Conservation (phyloP, 2,329 filamentous ascomycete species). For the Dothistroma pini region DNA sequence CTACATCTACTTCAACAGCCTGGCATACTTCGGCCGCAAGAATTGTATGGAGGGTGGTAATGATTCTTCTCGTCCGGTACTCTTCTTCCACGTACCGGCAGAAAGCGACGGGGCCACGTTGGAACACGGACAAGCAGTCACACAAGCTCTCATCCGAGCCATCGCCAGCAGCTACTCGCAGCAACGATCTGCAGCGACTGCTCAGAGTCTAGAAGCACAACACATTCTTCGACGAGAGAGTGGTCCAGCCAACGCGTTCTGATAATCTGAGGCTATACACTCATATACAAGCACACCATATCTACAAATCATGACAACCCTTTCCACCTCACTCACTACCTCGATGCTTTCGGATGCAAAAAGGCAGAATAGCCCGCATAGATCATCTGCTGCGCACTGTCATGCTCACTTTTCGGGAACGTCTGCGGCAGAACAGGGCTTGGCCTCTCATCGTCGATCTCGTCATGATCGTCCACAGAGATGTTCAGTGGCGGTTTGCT, state of each 20-base stretch:
- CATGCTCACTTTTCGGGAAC: constrained; percentile 3
- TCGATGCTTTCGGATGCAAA: constrained; percentile 11
- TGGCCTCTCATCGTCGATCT: constrained; percentile 6
- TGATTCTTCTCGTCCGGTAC: constrained; percentile 31
- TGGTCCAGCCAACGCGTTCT: neutral
- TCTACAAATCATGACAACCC: neutral
- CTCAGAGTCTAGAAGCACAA: neutral
- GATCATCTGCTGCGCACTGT: constrained; percentile 17
- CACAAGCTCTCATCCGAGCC: constrained; percentile 32
- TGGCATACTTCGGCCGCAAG: constrained; percentile 35
- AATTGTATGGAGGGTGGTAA: constrained; percentile 23
- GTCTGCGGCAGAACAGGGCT: constrained; percentile 2
- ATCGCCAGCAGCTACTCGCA: constrained; percentile 33
- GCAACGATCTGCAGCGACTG: neutral
- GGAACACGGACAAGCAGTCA: constrained; percentile 31
- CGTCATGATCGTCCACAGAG: neutral
- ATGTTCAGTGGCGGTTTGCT: neutral
- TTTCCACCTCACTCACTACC: neutral
- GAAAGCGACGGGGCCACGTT: constrained; percentile 35
- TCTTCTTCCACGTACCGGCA: constrained; percentile 44
- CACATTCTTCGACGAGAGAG: neutral
- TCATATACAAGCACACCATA: neutral
- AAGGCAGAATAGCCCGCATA: constrained; percentile 16
- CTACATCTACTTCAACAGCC: constrained; percentile 42
- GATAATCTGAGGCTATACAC: neutral